phyloP scores from a whole-genome alignment of 2,329 filamentous ascomycete species.

The Fusarium sp. region DNA sequence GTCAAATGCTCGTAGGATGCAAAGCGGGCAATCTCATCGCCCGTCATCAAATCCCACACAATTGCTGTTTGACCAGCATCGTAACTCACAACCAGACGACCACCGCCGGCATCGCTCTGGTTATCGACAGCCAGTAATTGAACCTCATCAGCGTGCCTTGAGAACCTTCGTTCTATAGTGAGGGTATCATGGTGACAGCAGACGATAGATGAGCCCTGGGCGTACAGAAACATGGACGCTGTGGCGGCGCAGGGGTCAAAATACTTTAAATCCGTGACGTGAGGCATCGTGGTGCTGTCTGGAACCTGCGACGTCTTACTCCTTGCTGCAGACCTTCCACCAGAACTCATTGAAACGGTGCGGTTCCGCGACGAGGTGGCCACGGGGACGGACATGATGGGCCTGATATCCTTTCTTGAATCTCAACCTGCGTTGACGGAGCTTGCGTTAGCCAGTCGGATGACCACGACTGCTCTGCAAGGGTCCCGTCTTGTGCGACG shows the following conservation, averaged over 20 bases:
- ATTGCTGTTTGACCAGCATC: conserved; percentile 92
- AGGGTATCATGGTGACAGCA: conserved; percentile 94
- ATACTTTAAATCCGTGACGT: conserved; percentile 62
- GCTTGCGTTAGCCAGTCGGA: conserved; percentile 37
- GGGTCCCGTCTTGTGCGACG: conserved; percentile 51
- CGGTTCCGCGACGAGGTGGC: conserved; percentile 67
- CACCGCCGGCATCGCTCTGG: conserved; percentile 85
- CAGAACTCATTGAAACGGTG: conserved; percentile 68
- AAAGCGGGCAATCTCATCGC: conserved; percentile 91
- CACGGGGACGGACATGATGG: conserved; percentile 66
- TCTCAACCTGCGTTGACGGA: conserved; percentile 39
- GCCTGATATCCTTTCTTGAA: conserved; percentile 51
- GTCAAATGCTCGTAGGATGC: conserved; percentile 88
- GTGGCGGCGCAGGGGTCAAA: conserved; percentile 93
- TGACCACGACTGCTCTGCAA: conserved; percentile 40
- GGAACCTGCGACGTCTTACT: conserved; percentile 55
- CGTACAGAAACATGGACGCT: conserved; percentile 88
- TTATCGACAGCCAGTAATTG: conserved; percentile 89
- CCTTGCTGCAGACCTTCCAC: conserved; percentile 65
- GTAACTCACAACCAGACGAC: conserved; percentile 90
- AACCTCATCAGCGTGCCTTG: conserved; percentile 84
- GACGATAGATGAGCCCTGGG: conserved; percentile 82
- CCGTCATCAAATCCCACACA: conserved; percentile 95
- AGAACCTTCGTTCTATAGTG: conserved; percentile 87
- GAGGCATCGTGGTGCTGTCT: conserved; percentile 64